Evolutionary conservation across 2,329 filamentous ascomycete species (phyloP).

Genomic region (Trichoderma guizhouense): DNA sequence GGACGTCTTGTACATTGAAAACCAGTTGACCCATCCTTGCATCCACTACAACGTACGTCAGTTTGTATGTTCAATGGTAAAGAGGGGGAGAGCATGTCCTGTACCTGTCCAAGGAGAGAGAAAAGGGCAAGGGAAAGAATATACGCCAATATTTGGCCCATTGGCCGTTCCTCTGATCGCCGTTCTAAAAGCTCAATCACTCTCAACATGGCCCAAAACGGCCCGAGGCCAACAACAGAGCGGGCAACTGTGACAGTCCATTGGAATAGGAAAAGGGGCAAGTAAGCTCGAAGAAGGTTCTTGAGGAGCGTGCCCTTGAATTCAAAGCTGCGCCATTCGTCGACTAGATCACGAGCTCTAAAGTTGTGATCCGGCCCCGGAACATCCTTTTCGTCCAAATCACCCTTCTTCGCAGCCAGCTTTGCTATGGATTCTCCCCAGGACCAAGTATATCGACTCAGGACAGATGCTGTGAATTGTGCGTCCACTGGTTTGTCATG

Average conservation of each 20-base stretch:
- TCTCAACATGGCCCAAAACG: constrained; percentile 65
- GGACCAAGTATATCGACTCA: constrained; percentile 61
- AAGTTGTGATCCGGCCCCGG: constrained; percentile 57
- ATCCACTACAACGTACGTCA: constrained; percentile 42
- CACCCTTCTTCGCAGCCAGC: constrained; percentile 54
- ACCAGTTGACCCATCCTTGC: constrained; percentile 65
- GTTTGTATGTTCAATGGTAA: not conserved
- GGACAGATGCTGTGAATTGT: constrained; percentile 58
- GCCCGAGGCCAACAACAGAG: constrained; percentile 62
- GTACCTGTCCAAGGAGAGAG: constrained; percentile 51
- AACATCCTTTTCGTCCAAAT: constrained; percentile 60
- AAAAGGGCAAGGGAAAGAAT: constrained; percentile 61
- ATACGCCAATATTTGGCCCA: constrained; percentile 62
- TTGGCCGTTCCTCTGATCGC: constrained; percentile 44
- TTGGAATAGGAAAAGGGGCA: constrained; percentile 54
- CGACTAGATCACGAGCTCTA: constrained; percentile 48
- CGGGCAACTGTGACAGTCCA: constrained; percentile 53
- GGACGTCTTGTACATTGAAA: constrained; percentile 59
- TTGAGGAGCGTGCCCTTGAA: constrained; percentile 56
- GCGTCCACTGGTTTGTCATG: constrained; percentile 59
- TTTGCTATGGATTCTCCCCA: constrained; percentile 59
- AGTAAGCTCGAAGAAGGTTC: constrained; percentile 57
- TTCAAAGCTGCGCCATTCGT: constrained; percentile 47
- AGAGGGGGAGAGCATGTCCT: not conserved
- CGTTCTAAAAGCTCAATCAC: constrained; percentile 64